Evolutionary conservation across 139 green algal species (phyloP).

Genomic region (Microglena sp.): DNA sequence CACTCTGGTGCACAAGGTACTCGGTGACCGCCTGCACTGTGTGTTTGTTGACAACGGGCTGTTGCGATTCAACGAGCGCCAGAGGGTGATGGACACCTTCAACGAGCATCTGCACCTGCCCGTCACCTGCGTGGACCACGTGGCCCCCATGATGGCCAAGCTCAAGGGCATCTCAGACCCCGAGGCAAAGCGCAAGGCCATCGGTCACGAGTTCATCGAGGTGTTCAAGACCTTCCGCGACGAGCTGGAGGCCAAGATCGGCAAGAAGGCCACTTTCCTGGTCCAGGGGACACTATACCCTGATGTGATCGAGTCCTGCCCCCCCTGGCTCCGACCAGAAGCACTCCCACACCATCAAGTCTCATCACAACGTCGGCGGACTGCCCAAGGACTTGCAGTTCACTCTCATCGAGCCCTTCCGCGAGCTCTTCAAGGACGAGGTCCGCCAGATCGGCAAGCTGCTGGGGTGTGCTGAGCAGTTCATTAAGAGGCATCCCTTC

Average conservation of each 20-base stretch:
- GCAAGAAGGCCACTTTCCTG: slow-evolving; percentile 67
- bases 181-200: slow-evolving; percentile 95
- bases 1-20: slow-evolving; percentile 89
- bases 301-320: slow-evolving; percentile 98
- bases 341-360: slow-evolving; percentile 99
- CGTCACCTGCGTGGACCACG: slow-evolving; percentile 88
- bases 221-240: slow-evolving; percentile 80
- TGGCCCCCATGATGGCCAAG: slow-evolving; percentile 33
- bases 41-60: slow-evolving; percentile 99
- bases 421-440: slow-evolving; percentile 96
- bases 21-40: slow-evolving; percentile 96
- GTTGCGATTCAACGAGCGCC: slow-evolving; percentile 79
- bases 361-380: slow-evolving; percentile 98
- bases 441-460: slow-evolving; percentile 62
- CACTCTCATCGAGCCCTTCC: slow-evolving; percentile 93
- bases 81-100: slow-evolving; percentile 95
- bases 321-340: slow-evolving; percentile 88
- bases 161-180: slow-evolving; percentile 82
- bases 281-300: slow-evolving; percentile 82
- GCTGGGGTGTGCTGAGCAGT: slow-evolving; percentile 56
- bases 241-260: slow-evolving; percentile 59
- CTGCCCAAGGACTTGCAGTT: slow-evolving; percentile 96
- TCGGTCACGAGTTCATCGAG: slow-evolving; percentile 50
- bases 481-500: slow-evolving; percentile 95
- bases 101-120: slow-evolving; percentile 92